A percentile compares a stretch with the other conserved stretches of the same genome.
Evolutionary conservation across 768 basidiomycete genomes (phyloP).

Genomic region (Trametes sanguinea): DNA sequence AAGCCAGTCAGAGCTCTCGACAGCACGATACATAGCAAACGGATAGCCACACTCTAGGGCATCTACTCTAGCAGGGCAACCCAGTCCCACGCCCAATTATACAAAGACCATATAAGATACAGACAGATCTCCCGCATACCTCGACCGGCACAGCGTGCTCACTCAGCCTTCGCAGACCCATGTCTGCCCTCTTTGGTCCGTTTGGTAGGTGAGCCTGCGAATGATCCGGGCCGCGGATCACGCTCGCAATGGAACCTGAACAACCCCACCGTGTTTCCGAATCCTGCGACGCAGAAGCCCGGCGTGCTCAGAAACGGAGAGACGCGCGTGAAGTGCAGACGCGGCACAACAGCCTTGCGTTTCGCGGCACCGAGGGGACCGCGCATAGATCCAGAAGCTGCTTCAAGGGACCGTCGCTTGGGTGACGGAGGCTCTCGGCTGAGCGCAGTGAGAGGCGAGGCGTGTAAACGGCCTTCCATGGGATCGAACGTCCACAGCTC

Average conservation of each 20-base stretch:
- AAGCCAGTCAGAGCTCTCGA: no score
- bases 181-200: conserved; percentile 14
- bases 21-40: no score
- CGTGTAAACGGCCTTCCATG: conserved; percentile 46
- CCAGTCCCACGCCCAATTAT: neutral
- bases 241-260: conserved; percentile 37
- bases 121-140: neutral
- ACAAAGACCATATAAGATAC: conserved; percentile 9
- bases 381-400: conserved; percentile 1
- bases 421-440: conserved; percentile 27
- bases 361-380: conserved; percentile 6
- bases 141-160: neutral
- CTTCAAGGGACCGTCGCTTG: neutral
- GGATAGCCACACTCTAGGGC: no score
- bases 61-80: no score
- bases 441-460: conserved; percentile 54
- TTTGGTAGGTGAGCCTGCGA: neutral
- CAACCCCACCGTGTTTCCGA: conserved; percentile 75
- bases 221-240: neutral
- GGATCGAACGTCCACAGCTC: conserved; percentile 82
- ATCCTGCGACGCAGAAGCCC: conserved; percentile 64
- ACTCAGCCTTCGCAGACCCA: conserved; percentile 10
- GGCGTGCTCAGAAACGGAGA: conserved; percentile 55
- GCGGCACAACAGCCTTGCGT: conserved; percentile 41
- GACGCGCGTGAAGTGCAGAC: conserved; percentile 81